Conservation (phyloP, 768 basidiomycete genomes). For the Boletellus ananas region DNA sequence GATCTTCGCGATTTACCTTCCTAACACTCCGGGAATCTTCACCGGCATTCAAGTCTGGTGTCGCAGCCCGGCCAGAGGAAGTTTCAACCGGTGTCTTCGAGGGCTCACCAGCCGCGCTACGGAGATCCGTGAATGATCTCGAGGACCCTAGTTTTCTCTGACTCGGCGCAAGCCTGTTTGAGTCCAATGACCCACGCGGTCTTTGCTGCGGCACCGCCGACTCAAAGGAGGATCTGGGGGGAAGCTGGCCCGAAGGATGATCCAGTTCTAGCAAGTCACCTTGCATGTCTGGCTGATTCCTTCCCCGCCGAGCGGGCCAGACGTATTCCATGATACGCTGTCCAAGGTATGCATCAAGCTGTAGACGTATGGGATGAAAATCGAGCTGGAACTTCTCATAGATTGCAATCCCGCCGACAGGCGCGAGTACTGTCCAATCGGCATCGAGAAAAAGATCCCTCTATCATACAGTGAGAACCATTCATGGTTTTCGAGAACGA, state of each 20-base stretch:
- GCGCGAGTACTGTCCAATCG: conserved; percentile 80
- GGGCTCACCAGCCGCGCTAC: conserved; percentile 40
- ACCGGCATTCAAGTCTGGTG: conserved; percentile 14
- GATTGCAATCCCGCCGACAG: conserved; percentile 91
- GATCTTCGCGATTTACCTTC: conserved; percentile 18
- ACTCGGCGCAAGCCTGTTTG: conserved; percentile 35
- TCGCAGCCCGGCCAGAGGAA: conserved; percentile 5
- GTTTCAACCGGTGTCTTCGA: conserved; percentile 16
- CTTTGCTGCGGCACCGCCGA: conserved; percentile 39
- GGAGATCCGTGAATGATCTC: conserved; percentile 68
- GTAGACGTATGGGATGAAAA: conserved; percentile 82
- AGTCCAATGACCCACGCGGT: conserved; percentile 33
- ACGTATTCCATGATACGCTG: conserved; percentile 84
- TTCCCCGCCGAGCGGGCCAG: conserved; percentile 61
- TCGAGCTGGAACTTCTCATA: conserved; percentile 78
- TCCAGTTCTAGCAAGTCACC: conserved; percentile 15
- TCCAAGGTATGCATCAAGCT: conserved; percentile 81
- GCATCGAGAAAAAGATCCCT: conserved; percentile 70
- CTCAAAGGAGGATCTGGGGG: conserved; percentile 47
- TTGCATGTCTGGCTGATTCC: conserved; percentile 10
- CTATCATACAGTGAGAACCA: conserved; percentile 33
- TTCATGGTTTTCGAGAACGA: not conserved
- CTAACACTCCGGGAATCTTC: conserved; percentile 22
- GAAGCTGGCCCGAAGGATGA: conserved; percentile 15
- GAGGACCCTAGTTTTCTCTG: conserved; percentile 55